Percentiles rank a stretch among this genome's conserved stretches.
These are phyloP conservation scores for Lachancea fermentati DNA, from an alignment of 805 yeast genomes.

Conservation along the genomic window DNA sequence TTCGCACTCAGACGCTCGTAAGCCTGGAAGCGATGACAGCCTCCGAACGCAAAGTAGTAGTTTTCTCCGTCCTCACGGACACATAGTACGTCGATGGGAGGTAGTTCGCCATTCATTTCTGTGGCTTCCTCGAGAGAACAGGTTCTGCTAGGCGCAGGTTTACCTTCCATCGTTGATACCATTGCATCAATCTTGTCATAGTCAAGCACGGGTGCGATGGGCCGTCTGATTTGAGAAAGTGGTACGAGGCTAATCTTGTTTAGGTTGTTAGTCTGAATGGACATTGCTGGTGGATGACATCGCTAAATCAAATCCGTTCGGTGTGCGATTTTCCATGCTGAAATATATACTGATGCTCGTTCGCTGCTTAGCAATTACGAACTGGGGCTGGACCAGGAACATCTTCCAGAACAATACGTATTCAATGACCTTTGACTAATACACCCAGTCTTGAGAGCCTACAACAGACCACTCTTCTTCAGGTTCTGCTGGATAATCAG, in stretches of 20 bases:
- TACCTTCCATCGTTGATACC: slow-evolving; percentile 64
- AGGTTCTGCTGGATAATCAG: slow-evolving; percentile 79
- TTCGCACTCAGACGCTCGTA: slow-evolving; percentile 52
- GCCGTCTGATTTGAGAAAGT: slow-evolving; percentile 61
- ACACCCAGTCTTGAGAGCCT: slow-evolving; percentile 4
- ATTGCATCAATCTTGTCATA: slow-evolving; percentile 68
- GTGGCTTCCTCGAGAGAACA: slow-evolving; percentile 40
- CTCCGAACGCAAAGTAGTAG: slow-evolving; percentile 80
- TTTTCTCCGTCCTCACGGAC: slow-evolving; percentile 58
- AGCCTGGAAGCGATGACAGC: slow-evolving; percentile 86
- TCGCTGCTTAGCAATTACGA: slow-evolving; percentile 1
- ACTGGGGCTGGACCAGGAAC: background rate
- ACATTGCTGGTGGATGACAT: slow-evolving; percentile 47
- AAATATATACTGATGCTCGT: background rate
- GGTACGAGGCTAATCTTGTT: slow-evolving; percentile 48
- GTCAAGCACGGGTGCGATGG: slow-evolving; percentile 82
- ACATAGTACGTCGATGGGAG: slow-evolving; percentile 74
- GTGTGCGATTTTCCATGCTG: background rate
- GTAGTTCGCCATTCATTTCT: slow-evolving; percentile 51
- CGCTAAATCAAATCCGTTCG: too few relatives aligned
- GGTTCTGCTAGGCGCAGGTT: slow-evolving; percentile 59
- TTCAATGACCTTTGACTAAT: background rate
- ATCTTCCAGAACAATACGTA: background rate
- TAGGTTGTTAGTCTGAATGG: slow-evolving; percentile 59
- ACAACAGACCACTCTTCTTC: slow-evolving; percentile 70